Evolutionary conservation across 2,329 filamentous ascomycete genomes (phyloP), one percentile per base, ranked within the genome.

Genomic region (Cadophora gregata): DNA sequence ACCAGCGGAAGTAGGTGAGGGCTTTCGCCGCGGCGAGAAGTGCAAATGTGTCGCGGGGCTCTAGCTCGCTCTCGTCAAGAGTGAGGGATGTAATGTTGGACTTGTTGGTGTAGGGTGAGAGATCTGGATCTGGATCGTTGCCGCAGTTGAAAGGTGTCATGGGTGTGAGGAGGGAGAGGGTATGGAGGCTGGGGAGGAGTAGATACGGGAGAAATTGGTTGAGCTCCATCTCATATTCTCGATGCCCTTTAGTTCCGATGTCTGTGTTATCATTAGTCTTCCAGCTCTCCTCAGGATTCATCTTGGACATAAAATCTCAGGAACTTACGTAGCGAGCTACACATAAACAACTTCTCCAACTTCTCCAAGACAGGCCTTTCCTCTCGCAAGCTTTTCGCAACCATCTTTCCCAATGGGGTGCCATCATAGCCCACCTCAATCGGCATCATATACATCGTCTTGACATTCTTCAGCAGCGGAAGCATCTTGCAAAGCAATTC

Each of bases 321-420:
- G 21, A 4, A 65, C 66, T 65, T 59, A 68, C 66, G 62, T 24
- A 70, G 42, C n/a, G 66, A 59, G 19, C 68, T 68, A n/a, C 64
- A 64, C 14, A 67, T 63, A 33, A 66, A 67, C 12, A 69, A 21
- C 8, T 38, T 61, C 48, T 69, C 59, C 9, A 67, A 47, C 10
- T 67, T 60, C 45, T 47, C 27, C 55, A 67, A 61, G 5, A 63
- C 55, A 16, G 19, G 45, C 7, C 21, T 27, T 6, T 42, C 24
- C 5, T 63, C 42, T 31, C 59, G 31, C n/a, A 60, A 60, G 19
- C 38, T 58, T 21, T 42, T 27, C n/a, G 47, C 24, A 4, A 67
- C 24, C 53, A 67, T 45, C 12, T 62, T 31, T n/a, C 50, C 21
- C 21, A 64, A 12, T 1, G 42, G 12, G 12, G 33, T n/a, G 1